Conservation (phyloP, 2,329 filamentous ascomycete species). For the Aspergillus sp. region DNA sequence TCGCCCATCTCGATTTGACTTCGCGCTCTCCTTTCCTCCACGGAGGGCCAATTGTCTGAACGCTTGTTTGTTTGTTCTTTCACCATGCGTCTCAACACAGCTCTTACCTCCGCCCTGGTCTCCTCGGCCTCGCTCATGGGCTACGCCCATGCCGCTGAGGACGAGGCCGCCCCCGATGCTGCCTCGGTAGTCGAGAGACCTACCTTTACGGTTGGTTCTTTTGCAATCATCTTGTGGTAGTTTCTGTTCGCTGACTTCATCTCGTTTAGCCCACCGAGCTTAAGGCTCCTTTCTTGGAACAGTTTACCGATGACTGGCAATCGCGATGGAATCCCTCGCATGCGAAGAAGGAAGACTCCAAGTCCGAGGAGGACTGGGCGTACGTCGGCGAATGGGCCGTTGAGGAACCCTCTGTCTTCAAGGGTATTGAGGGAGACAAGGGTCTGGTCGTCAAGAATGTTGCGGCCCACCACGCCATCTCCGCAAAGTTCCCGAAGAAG, state of each 20-base stretch:
- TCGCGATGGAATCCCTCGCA: slow-evolving; percentile 89
- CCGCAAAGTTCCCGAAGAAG: slow-evolving; percentile 94
- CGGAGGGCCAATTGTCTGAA: slow-evolving; percentile 23
- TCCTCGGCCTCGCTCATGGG: slow-evolving; percentile 68
- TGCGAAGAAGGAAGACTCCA: slow-evolving; percentile 91
- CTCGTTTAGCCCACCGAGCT: slow-evolving; percentile 71
- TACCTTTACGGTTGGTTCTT: slow-evolving; percentile 76
- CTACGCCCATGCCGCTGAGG: slow-evolving; percentile 67
- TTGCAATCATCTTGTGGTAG: slow-evolving; percentile 1
- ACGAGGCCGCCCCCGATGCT: slow-evolving; percentile 57
- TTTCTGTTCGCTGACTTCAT: slow-evolving; percentile 14
- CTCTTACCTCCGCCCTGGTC: slow-evolving; percentile 68
- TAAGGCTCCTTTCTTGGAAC: slow-evolving; percentile 94
- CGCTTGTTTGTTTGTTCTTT: slow-evolving; percentile 17
- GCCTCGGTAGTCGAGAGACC: slow-evolving; percentile 67
- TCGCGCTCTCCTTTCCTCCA: slow-evolving; percentile 10
- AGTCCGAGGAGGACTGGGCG: slow-evolving; percentile 86
- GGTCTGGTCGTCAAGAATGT: slow-evolving; percentile 97
- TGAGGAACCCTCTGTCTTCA: slow-evolving; percentile 86
- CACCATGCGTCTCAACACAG: slow-evolving; percentile 82
- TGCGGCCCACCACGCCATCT: slow-evolving; percentile 98
- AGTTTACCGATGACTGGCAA: slow-evolving; percentile 97
- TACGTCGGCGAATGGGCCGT: slow-evolving; percentile 97
- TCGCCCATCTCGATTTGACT: slow-evolving; percentile 12
- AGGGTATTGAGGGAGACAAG: slow-evolving; percentile 93